Evolutionary conservation across 2,329 filamentous ascomycete genomes (phyloP), one percentile per base, ranked within the genome.

Genomic region (Ophiobolus disseminans): DNA sequence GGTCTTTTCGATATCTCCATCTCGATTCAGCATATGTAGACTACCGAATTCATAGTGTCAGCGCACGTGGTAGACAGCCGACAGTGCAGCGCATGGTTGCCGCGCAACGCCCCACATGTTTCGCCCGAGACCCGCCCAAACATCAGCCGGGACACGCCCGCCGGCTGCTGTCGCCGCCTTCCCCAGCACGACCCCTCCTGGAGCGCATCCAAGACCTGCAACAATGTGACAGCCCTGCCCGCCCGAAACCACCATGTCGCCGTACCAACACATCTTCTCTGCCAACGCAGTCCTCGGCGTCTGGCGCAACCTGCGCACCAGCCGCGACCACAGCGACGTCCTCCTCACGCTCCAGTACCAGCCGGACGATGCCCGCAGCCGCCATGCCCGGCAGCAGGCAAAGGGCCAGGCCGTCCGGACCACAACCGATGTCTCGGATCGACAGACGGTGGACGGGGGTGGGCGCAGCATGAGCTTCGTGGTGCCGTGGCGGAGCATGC

Each of bases 401-500:
- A 68, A 66, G 30, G 30, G 48, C 2, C 40, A 36, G 28, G 41
- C 40, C 2, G 45, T 51, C 8, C 65, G 66, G 10, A 57, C 34
- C 5, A 50, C 54, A 14, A 53, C 51, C 13, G 66, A 64, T 36
- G 53, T 62, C 11, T 32, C 53, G 8, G 60, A 59, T 40, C 57
- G 55, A 17, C 61, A 58, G 46, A 45, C 50, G 9, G 49, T 62
- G 17, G 57, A 62, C 31, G 49, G 41, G 4, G 56, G 48, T 4
- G 63, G 61, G 25, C 66, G 61, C 53, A 69, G 67, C 45, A 72
- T 70, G 16, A 62, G 68, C 47, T 70, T 70, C 16, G 65, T 70
- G 11, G 67, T 72, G 25, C 67, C 68, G 55, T 72, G 67, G 68
- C 55, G 67, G 39, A 66, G 65, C 30, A 69, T 72, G 66, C 67